phyloP scores from a whole-genome alignment of 768 basidiomycete species.

The Mrakia frigida region DNA sequence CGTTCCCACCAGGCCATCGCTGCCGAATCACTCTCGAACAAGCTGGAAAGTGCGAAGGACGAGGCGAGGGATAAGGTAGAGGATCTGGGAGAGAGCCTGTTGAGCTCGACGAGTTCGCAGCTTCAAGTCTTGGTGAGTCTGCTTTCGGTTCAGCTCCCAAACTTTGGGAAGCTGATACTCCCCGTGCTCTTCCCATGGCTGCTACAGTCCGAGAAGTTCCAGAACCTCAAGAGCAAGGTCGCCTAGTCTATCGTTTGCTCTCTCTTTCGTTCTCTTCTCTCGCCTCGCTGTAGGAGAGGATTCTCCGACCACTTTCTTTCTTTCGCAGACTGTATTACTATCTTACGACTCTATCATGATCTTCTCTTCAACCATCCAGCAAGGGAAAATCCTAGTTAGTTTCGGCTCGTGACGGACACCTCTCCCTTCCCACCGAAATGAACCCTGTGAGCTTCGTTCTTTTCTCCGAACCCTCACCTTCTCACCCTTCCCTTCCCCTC shows the following conservation, averaged over 20 bases:
- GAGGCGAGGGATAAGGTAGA: not conserved
- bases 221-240: constrained; percentile 4
- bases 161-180: no score
- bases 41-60: not conserved
- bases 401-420: not conserved
- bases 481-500: not conserved
- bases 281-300: not conserved
- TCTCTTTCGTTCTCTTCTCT: not conserved
- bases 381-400: no score
- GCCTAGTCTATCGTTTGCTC: not conserved
- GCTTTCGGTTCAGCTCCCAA: not conserved
- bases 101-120: not conserved
- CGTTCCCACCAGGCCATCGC: not conserved
- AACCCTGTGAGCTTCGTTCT: not conserved
- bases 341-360: not conserved
- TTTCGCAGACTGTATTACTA: not conserved
- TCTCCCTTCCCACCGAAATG: not conserved
- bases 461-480: not conserved
- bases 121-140: not conserved
- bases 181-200: not conserved
- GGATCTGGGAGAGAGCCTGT: not conserved
- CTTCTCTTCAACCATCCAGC: not conserved
- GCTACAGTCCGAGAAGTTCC: not conserved
- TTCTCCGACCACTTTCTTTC: not conserved
- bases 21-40: not conserved